These are phyloP conservation scores for Penicillium sp. DNA, from an alignment of 2,329 filamentous ascomycete species.

Conservation along the genomic window DNA sequence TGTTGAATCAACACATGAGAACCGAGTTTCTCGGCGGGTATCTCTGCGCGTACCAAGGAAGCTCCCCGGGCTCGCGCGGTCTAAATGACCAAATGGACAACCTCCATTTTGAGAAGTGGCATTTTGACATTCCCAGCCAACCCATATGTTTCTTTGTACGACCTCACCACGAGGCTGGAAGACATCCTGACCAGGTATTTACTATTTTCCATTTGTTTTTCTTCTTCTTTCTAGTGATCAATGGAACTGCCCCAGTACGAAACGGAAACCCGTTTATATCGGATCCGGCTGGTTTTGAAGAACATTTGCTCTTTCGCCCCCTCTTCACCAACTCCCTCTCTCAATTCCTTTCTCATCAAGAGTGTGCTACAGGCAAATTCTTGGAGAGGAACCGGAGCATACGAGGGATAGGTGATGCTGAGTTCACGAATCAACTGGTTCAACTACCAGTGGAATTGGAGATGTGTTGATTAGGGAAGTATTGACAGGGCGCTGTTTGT, in stretches of 20 bases:
- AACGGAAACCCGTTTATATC: not conserved
- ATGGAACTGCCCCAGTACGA: conserved; percentile 4
- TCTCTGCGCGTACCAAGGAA: too few relatives aligned
- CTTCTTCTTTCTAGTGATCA: conserved; percentile 8
- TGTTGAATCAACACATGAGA: too few relatives aligned
- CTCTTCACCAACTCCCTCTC: conserved; percentile 14
- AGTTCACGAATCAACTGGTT: too few relatives aligned
- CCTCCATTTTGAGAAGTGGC: too few relatives aligned
- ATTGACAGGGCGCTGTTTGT: too few relatives aligned
- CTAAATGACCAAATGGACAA: too few relatives aligned
- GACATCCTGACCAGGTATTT: conserved; percentile 7
- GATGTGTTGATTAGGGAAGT: too few relatives aligned
- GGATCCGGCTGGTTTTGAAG: conserved; percentile 9
- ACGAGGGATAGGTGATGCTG: not conserved
- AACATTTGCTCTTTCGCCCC: conserved; percentile 3
- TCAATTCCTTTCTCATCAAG: conserved; percentile 32
- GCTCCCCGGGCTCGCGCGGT: too few relatives aligned
- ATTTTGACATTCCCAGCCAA: not conserved
- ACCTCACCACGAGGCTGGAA: not conserved
- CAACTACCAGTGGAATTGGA: not conserved
- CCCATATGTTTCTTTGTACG: not conserved
- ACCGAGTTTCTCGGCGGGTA: too few relatives aligned
- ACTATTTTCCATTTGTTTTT: conserved; percentile 2
- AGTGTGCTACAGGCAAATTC: conserved; percentile 31
- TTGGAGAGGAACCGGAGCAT: conserved; percentile 31